Evolutionary conservation across 2,329 filamentous ascomycete species (phyloP), one percentile per base, ranked within the genome.

Genomic region (Colletotrichum godetiae): DNA sequence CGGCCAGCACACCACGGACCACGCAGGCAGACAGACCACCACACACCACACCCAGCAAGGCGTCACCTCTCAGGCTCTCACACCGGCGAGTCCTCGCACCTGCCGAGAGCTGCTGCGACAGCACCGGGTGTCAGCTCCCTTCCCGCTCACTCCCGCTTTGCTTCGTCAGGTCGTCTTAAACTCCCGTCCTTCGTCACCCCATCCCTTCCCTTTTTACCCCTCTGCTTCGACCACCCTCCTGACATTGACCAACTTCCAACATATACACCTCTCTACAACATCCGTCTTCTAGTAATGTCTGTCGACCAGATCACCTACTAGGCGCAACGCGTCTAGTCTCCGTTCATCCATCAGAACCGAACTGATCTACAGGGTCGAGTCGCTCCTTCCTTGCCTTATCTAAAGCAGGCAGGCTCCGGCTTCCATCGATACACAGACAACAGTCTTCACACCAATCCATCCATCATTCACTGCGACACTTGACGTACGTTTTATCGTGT

Each of bases 311-410:
- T 71, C 67, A 70, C 61, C 60, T 71, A 15, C 73, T 74, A 73
- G 75, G 60, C 75, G 74, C 73, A 75, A 63, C 70, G 75, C 74
- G 71, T 76, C 75, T 76, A 74, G 73, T 65, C 64, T 60, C 61
- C 49, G 72, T 75, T 73, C 71, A 64, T 37, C 56, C 49, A 66
- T 49, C 58, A 63, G 58, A 67, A 33, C 60, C 46, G 52, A 73
- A 59, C 60, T 61, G 75, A 74, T 75, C 70, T 63, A 66, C 68
- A 74, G 56, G 57, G 66, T 75, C 73, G 62, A 67, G 69, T 68
- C 68, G 72, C 68, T 68, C 62, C 35, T 64, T 68, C 62, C 35
- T 64, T 73, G 64, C 66, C 63, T 74, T 68, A 68, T 62, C 72
- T 49, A 35, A 31, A 71, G n/a, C 53, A 66, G 46, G 57, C 61